These are phyloP conservation scores for Polyporus tsugae DNA, from an alignment of 1,284 basidiomycete genomes.

Conservation along the genomic window DNA sequence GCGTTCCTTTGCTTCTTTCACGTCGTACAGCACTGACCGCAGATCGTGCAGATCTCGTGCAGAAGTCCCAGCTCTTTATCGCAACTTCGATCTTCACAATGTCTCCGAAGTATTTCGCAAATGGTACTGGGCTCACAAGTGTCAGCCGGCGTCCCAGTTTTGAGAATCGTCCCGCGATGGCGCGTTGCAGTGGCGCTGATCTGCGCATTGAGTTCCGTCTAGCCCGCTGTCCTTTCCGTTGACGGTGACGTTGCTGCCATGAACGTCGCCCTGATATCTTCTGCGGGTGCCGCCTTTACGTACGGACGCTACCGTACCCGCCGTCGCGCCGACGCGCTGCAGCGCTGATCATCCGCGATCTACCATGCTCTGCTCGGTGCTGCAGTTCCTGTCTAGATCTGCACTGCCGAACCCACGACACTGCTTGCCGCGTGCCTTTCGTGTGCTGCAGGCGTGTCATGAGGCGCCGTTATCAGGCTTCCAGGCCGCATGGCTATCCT, in stretches of 20 bases:
- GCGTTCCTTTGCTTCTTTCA: background rate
- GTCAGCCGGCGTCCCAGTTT: background rate
- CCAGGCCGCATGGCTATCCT: conserved; percentile 7
- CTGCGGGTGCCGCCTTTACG: conserved; percentile 4
- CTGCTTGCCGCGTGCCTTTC: background rate
- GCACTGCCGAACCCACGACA: background rate
- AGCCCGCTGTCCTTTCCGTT: background rate
- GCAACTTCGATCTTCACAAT: background rate
- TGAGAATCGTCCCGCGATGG: background rate
- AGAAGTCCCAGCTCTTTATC: background rate
- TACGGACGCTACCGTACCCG: conserved; percentile 5
- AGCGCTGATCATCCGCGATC: conserved; percentile 16
- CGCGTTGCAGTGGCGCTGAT: background rate
- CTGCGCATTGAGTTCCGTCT: background rate
- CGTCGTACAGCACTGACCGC: too few relatives aligned
- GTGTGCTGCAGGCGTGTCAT: conserved; percentile 7
- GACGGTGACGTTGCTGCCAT: background rate
- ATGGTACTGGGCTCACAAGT: background rate
- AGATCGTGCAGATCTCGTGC: background rate
- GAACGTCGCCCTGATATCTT: background rate
- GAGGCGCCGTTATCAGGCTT: conserved; percentile 11
- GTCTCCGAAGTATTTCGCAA: background rate
- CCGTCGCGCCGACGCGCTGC: conserved; percentile 9
- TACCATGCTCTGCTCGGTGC: conserved; percentile 7
- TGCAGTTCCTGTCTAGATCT: conserved; percentile 7